Conservation (phyloP, 768 basidiomycete genomes). For the Naematelia encephala region DNA sequence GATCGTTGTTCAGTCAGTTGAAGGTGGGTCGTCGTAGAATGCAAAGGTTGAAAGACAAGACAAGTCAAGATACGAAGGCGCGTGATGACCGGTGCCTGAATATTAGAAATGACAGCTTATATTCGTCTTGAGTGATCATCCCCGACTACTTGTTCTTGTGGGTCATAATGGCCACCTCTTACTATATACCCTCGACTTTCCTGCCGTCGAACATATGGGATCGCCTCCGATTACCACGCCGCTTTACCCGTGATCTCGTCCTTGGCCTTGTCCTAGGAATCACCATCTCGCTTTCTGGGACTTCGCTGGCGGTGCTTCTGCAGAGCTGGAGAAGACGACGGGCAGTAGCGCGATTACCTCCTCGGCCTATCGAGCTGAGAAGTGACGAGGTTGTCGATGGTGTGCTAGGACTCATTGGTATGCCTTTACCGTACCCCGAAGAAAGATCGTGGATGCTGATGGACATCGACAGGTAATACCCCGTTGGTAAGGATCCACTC, state of each 20-base stretch:
- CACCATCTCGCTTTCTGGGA: constrained; percentile 69
- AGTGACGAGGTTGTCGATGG: constrained; percentile 77
- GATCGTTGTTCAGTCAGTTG: too few relatives aligned
- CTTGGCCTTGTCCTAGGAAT: constrained; percentile 68
- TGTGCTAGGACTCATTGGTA: constrained; percentile 77
- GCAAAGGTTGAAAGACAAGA: too few relatives aligned
- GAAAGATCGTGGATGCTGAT: too few relatives aligned
- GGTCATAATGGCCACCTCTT: too few relatives aligned
- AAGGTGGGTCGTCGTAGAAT: too few relatives aligned
- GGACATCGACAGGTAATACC: constrained; percentile 80
- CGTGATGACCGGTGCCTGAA: background rate
- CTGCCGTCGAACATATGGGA: constrained; percentile 17
- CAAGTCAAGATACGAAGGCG: too few relatives aligned
- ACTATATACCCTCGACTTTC: background rate
- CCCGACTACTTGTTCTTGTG: too few relatives aligned
- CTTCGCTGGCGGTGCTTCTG: constrained; percentile 61
- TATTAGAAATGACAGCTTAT: background rate
- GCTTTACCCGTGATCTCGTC: constrained; percentile 42
- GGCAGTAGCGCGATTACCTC: constrained; percentile 34
- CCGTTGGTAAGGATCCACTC: constrained; percentile 88
- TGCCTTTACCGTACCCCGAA: too few relatives aligned
- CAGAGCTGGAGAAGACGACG: constrained; percentile 55
- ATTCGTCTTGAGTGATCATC: too few relatives aligned
- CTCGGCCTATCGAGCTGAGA: constrained; percentile 48
- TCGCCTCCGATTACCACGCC: constrained; percentile 20